Conservation (phyloP, 2,329 filamentous ascomycete genomes). For the Fusarium miscanthi region DNA sequence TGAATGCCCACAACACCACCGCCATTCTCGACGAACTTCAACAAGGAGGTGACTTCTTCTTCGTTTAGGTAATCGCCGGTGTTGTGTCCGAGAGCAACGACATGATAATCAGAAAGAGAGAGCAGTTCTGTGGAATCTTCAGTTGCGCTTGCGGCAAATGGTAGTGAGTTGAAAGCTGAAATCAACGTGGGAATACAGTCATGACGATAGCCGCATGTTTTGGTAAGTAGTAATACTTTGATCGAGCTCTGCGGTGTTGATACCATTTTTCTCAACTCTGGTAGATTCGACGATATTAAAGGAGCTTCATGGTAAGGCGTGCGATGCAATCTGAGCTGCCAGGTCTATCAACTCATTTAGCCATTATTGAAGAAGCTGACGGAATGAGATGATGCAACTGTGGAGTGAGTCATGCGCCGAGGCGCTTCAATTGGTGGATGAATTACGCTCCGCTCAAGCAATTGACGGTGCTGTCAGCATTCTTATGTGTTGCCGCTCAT, state of each 20-base stretch:
- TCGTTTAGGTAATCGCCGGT: conserved; percentile 3
- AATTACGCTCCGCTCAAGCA: background rate
- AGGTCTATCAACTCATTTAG: background rate
- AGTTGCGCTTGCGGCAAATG: conserved; percentile 3
- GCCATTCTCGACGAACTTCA: background rate
- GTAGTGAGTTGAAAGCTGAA: conserved; percentile 2
- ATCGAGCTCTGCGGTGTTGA: background rate
- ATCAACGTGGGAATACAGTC: conserved; percentile 15
- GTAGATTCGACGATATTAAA: fast-evolving
- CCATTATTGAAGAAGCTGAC: too few species aligned
- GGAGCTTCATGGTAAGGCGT: background rate
- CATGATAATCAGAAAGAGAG: background rate
- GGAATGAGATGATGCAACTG: background rate
- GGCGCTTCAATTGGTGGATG: background rate
- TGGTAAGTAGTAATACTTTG: conserved; percentile 19
- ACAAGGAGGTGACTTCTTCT: background rate
- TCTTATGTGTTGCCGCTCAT: background rate
- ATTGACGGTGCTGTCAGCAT: background rate
- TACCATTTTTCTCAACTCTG: background rate
- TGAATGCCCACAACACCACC: conserved; percentile 31
- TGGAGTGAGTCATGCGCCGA: background rate
- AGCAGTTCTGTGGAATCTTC: conserved; percentile 3
- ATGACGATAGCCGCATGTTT: conserved; percentile 25
- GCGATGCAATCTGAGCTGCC: background rate
- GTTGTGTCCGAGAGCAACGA: conserved; percentile 20